Evolutionary conservation across 768 basidiomycete species (phyloP).

Genomic region (Brasilioporus rufonigricans): DNA sequence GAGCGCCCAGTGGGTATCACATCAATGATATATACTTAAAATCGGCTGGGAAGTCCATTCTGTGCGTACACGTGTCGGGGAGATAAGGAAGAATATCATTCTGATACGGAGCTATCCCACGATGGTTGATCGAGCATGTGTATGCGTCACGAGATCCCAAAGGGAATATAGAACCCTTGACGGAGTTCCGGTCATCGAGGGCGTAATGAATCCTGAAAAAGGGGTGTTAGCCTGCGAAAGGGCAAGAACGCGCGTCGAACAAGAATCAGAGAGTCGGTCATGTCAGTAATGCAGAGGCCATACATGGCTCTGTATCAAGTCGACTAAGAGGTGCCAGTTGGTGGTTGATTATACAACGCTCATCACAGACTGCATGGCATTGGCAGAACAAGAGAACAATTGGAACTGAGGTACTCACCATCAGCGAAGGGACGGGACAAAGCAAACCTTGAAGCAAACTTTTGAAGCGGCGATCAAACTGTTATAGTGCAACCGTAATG

Average conservation of each 20-base stretch:
- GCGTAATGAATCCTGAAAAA: not conserved
- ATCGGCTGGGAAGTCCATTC: conserved; percentile 1
- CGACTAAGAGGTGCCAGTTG: conserved; percentile 93
- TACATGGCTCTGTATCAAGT: conserved; percentile 47
- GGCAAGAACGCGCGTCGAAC: not conserved
- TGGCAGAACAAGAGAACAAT: not conserved
- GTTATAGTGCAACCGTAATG: not conserved
- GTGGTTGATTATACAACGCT: conserved; percentile 74
- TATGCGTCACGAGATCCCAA: conserved; percentile 4
- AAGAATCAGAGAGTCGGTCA: conserved; percentile 58
- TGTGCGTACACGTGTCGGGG: not conserved
- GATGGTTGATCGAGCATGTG: not conserved
- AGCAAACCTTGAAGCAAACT: not conserved
- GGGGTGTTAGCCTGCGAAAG: conserved; percentile 16
- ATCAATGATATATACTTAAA: conserved; percentile 9
- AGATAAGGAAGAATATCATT: conserved; percentile 5
- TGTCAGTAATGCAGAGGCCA: conserved; percentile 68
- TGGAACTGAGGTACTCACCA: conserved; percentile 14
- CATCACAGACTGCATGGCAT: conserved; percentile 47
- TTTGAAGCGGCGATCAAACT: conserved; percentile 1
- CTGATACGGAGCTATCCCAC: not conserved
- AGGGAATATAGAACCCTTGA: not conserved
- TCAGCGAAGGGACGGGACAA: not conserved
- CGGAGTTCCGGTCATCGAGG: not conserved
- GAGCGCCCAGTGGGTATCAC: not conserved